These are phyloP conservation scores for Ogataea polymorpha DNA, from an alignment of 805 yeast genomes.

Conservation along the genomic window DNA sequence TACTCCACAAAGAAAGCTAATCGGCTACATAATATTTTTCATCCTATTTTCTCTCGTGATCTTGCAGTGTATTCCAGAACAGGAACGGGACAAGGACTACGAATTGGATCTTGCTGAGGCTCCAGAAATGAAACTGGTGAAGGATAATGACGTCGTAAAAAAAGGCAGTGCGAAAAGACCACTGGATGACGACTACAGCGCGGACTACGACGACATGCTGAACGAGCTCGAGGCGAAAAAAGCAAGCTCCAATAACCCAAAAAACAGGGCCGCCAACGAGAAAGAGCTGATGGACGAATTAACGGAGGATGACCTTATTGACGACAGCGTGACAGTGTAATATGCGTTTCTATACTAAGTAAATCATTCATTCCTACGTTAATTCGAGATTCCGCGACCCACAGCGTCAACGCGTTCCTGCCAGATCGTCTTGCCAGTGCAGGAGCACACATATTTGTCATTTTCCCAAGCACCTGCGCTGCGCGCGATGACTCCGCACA, in stretches of 20 bases:
- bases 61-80: constrained; percentile 26
- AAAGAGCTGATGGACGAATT: constrained; percentile 5
- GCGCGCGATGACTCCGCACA: constrained; percentile 89
- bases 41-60: constrained; percentile 33
- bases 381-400: constrained; percentile 45
- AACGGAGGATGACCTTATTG: constrained; percentile 18
- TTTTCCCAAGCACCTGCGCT: constrained; percentile 98
- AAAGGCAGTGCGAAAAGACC: constrained; percentile 20
- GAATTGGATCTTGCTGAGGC: constrained; percentile 18
- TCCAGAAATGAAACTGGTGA: constrained; percentile 20
- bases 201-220: constrained; percentile 14
- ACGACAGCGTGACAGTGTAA: constrained; percentile 10
- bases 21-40: constrained; percentile 37
- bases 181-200: constrained; percentile 19
- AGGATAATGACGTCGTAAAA: constrained; percentile 9
- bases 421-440: constrained; percentile 96
- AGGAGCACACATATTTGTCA: constrained; percentile 86
- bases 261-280: not conserved
- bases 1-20: constrained; percentile 46
- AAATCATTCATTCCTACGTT: not conserved
- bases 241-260: constrained; percentile 1
- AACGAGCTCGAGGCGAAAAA: constrained; percentile 6
- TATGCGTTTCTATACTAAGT: constrained; percentile 3
- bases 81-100: constrained; percentile 19
- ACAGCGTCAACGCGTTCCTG: constrained; percentile 84